These are phyloP conservation scores for Theobroma grandiflorum DNA, from an alignment of 441 rosid species.

Conservation along the genomic window DNA sequence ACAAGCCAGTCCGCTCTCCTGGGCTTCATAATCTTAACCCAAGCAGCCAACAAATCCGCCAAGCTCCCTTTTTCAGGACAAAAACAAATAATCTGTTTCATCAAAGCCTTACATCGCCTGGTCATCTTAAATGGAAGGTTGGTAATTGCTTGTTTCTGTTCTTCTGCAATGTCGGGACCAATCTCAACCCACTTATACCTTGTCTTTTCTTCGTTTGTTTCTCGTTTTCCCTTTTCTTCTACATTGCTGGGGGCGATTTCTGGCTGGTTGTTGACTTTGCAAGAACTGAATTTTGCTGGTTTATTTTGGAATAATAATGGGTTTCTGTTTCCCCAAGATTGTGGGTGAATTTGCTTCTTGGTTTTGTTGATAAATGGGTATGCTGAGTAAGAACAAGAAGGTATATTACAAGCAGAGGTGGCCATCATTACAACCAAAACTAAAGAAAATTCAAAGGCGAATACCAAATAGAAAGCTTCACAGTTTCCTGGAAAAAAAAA, in stretches of 20 bases:
- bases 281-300: conserved; percentile 26
- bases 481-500: conserved; percentile 2
- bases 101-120: conserved; percentile 68
- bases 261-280: conserved; percentile 35
- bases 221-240: conserved; percentile 32
- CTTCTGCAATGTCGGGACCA: conserved; percentile 44
- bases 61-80: conserved; percentile 48
- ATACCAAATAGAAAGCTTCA: not conserved
- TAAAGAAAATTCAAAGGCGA: not conserved
- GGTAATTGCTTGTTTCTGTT: conserved; percentile 59
- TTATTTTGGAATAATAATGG: conserved; percentile 27
- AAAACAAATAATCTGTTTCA: conserved; percentile 75
- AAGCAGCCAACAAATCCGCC: conserved; percentile 57
- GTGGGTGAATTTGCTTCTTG: conserved; percentile 32
- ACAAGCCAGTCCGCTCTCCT: conserved; percentile 83
- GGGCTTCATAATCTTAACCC: conserved; percentile 86
- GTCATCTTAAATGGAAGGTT: conserved; percentile 66
- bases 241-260: conserved; percentile 23
- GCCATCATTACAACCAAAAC: conserved; percentile 37
- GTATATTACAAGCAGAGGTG: conserved; percentile 34
- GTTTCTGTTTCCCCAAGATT: conserved; percentile 23
- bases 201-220: conserved; percentile 33
- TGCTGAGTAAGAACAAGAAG: conserved; percentile 29
- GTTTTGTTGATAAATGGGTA: conserved; percentile 26
- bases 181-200: conserved; percentile 64